Evolutionary conservation across 2,329 filamentous ascomycete genomes (phyloP).

Genomic region (Tolypocladium inflatum): DNA sequence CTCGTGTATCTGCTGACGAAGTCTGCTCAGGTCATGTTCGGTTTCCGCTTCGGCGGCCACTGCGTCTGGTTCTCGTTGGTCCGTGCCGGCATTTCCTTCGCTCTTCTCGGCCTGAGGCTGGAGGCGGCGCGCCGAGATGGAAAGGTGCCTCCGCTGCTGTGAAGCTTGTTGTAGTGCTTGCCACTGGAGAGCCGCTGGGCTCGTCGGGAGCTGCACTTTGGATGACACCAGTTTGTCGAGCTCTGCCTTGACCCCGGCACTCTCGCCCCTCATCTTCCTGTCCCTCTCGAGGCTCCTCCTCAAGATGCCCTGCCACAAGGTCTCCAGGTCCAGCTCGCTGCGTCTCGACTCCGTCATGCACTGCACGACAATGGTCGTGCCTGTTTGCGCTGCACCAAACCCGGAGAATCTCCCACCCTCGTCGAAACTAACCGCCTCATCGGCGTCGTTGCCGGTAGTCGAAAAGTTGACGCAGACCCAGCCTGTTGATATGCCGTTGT

Average conservation of each 20-base stretch:
- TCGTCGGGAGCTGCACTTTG: slow-evolving; percentile 22
- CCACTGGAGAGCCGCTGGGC: slow-evolving; percentile 21
- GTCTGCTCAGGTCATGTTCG: slow-evolving; percentile 7
- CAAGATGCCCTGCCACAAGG: slow-evolving; percentile 37
- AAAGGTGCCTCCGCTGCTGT: slow-evolving; percentile 23
- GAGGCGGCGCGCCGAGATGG: slow-evolving; percentile 18
- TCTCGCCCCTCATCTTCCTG: slow-evolving; percentile 19
- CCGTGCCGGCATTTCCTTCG: not conserved
- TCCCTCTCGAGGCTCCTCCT: slow-evolving; percentile 21
- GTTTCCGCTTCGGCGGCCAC: not conserved
- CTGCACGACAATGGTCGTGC: slow-evolving; percentile 47
- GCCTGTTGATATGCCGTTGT: slow-evolving; percentile 83
- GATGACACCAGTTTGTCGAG: slow-evolving; percentile 19
- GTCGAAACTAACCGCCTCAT: slow-evolving; percentile 34
- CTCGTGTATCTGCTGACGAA: slow-evolving; percentile 23
- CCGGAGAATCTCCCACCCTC: slow-evolving; percentile 57
- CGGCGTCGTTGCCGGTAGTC: slow-evolving; percentile 48
- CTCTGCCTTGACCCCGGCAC: slow-evolving; percentile 11
- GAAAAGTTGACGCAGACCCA: slow-evolving; percentile 95
- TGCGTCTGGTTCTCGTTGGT: not conserved
- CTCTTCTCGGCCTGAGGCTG: slow-evolving; percentile 1
- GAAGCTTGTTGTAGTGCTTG: slow-evolving; percentile 23
- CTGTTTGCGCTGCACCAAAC: slow-evolving; percentile 51
- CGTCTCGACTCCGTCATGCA: slow-evolving; percentile 46
- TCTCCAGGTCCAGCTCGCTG: slow-evolving; percentile 42